Evolutionary conservation across 441 rosid genomes (phyloP).

Genomic region (Biscutella laevigata): DNA sequence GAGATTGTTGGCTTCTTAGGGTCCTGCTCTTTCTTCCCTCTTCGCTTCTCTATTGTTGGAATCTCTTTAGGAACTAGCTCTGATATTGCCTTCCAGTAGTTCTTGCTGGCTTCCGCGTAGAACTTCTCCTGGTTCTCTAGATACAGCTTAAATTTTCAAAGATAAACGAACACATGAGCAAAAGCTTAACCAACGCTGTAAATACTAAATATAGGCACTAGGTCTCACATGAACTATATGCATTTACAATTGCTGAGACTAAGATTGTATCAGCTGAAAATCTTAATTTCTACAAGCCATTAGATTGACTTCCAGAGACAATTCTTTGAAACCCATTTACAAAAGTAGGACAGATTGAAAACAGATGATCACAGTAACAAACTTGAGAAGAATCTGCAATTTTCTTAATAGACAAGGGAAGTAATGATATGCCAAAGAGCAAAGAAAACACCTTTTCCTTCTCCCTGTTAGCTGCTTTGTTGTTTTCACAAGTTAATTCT

Average conservation of each 20-base stretch:
- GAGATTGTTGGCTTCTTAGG: slow-evolving; percentile 52
- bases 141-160: slow-evolving; percentile 35
- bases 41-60: slow-evolving; percentile 52
- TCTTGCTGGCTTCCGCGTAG: slow-evolving; percentile 59
- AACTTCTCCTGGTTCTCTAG: slow-evolving; percentile 56
- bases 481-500: slow-evolving; percentile 45
- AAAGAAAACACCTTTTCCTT: slow-evolving; percentile 51
- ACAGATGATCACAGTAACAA: slow-evolving; percentile 3
- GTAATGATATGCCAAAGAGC: no score
- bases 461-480: slow-evolving; percentile 57
- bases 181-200: neutral
- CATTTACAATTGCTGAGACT: neutral
- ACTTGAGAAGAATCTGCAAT: no score
- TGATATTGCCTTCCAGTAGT: slow-evolving; percentile 82
- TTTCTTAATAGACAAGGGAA: no score
- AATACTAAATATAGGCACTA: neutral
- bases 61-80: slow-evolving; percentile 83
- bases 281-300: neutral
- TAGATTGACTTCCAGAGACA: neutral
- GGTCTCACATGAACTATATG: neutral
- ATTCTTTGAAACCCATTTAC: neutral
- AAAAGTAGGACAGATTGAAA: neutral
- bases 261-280: neutral
- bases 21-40: slow-evolving; percentile 66
- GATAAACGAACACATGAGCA: slow-evolving; percentile 5